Conservation (phyloP, 2,329 filamentous ascomycete species). For the Epicoccum nigrum region DNA sequence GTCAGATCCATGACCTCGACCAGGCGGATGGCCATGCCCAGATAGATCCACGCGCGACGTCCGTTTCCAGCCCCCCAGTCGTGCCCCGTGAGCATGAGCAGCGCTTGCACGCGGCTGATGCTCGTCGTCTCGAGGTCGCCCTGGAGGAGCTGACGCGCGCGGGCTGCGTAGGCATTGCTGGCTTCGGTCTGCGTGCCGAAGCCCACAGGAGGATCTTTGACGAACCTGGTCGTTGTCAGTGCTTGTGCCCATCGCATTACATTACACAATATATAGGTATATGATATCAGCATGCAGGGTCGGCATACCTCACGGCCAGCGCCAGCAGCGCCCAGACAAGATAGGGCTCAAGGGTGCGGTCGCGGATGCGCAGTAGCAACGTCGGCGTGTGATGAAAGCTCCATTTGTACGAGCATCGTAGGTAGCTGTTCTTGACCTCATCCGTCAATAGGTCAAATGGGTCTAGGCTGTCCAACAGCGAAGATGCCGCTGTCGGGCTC, state of each 20-base stretch:
- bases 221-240: conserved; percentile 37
- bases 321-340: conserved; percentile 52
- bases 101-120: conserved; percentile 48
- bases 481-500: conserved; percentile 36
- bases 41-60: conserved; percentile 49
- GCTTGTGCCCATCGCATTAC: neutral
- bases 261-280: no score
- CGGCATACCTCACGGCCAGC: conserved; percentile 45
- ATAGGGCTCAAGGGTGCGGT: conserved; percentile 47
- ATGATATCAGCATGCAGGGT: no score
- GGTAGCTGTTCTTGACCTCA: conserved; percentile 51
- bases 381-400: conserved; percentile 51
- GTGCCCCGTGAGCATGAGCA: conserved; percentile 54
- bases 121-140: conserved; percentile 48
- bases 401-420: conserved; percentile 52
- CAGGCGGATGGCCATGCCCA: conserved; percentile 51
- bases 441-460: conserved; percentile 49
- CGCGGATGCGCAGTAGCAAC: conserved; percentile 46
- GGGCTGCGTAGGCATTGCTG: conserved; percentile 51
- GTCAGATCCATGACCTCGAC: conserved; percentile 51
- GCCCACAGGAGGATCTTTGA: conserved; percentile 44
- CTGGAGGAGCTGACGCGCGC: conserved; percentile 50
- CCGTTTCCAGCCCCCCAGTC: conserved; percentile 55
- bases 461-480: conserved; percentile 42
- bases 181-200: conserved; percentile 48